These are phyloP conservation scores for Aspergillus versicolor DNA, from an alignment of 2,329 filamentous ascomycete genomes.

Conservation along the genomic window DNA sequence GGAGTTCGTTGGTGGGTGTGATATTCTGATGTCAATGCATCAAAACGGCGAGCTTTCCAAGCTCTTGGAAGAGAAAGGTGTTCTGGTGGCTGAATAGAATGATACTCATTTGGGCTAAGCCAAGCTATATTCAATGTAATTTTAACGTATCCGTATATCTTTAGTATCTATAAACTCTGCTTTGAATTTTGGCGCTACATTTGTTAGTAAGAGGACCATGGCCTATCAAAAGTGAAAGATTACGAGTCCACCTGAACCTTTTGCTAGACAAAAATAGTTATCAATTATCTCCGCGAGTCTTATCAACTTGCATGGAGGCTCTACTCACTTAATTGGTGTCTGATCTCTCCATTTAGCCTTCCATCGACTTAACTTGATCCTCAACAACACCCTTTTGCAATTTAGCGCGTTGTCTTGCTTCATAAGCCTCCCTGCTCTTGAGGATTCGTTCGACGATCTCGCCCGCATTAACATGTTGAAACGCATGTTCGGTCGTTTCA, in stretches of 20 bases:
- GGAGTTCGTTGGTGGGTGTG: constrained; percentile 96
- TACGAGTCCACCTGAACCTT: background rate
- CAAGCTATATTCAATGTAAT: background rate
- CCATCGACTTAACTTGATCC: constrained; percentile 61
- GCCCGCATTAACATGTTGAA: constrained; percentile 83
- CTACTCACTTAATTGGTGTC: too few relatives aligned
- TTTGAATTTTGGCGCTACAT: background rate
- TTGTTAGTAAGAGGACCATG: too few relatives aligned
- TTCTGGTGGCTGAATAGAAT: constrained; percentile 65
- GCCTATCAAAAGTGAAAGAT: background rate
- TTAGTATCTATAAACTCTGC: background rate
- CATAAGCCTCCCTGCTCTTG: constrained; percentile 81
- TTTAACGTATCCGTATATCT: constrained; percentile 4
- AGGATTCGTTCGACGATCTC: constrained; percentile 91
- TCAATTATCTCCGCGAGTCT: background rate
- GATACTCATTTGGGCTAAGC: background rate
- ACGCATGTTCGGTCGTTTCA: constrained; percentile 74
- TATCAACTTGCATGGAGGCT: background rate
- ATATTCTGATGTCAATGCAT: constrained; percentile 96
- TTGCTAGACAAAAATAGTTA: background rate
- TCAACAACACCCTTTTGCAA: constrained; percentile 81
- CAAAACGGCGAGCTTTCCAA: constrained; percentile 91
- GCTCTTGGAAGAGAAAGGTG: constrained; percentile 85
- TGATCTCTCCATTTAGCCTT: constrained; percentile 39
- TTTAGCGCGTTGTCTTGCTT: constrained; percentile 87